These are phyloP conservation scores for Cercophora scortea DNA, from an alignment of 495 filamentous ascomycete genomes.

Conservation along the genomic window DNA sequence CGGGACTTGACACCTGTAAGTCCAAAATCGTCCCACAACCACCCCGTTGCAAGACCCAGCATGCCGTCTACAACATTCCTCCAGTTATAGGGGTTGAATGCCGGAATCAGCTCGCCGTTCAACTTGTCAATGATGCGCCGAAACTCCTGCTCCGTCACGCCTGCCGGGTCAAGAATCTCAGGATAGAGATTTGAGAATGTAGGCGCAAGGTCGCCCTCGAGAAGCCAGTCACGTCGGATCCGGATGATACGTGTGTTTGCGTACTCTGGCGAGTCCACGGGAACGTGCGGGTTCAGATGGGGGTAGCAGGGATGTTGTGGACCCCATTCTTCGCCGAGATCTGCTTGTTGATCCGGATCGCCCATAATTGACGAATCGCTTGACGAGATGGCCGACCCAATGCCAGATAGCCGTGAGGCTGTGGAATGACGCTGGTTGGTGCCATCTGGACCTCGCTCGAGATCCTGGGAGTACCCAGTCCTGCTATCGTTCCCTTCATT, in stretches of 20 bases:
- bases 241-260: conserved; percentile 80
- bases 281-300: conserved; percentile 88
- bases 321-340: conserved; percentile 64
- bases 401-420: conserved; percentile 30
- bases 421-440: conserved; percentile 27
- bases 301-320: conserved; percentile 87
- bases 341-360: conserved; percentile 39
- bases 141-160: conserved; percentile 73
- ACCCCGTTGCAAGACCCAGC: conserved; percentile 73
- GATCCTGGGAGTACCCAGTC: conserved; percentile 36
- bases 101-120: conserved; percentile 61
- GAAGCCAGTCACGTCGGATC: conserved; percentile 83
- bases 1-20: conserved; percentile 62
- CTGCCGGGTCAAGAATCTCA: conserved; percentile 81
- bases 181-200: conserved; percentile 92
- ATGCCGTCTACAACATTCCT: conserved; percentile 70
- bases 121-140: conserved; percentile 68
- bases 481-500: conserved; percentile 14
- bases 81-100: conserved; percentile 63
- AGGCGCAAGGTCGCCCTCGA: conserved; percentile 83
- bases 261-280: conserved; percentile 64
- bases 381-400: conserved; percentile 42
- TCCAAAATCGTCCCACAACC: conserved; percentile 89
- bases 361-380: conserved; percentile 46
- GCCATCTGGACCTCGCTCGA: conserved; percentile 39